Evolutionary conservation across 768 basidiomycete genomes (phyloP).

Genomic region (Leccinum obscurum): DNA sequence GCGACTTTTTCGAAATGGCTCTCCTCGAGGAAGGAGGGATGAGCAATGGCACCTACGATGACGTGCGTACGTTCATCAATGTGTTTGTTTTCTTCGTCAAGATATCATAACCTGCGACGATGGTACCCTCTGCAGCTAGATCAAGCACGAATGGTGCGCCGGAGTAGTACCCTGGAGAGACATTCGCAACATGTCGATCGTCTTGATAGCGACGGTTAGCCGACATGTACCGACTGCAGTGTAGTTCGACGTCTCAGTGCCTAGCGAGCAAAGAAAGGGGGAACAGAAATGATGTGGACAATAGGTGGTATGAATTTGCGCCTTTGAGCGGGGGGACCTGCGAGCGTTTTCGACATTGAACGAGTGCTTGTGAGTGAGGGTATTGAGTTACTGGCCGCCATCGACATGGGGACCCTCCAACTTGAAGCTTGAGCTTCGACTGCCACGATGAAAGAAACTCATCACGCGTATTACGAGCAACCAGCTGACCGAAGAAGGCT

Average conservation of each 20-base stretch:
- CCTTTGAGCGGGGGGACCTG: constrained; percentile 29
- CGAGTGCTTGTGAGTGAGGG: neutral
- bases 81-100: neutral
- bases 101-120: constrained; percentile 42
- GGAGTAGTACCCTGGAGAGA: constrained; percentile 52
- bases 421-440: neutral
- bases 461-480: too few relatives aligned
- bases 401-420: neutral
- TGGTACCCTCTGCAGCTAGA: constrained; percentile 40
- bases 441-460: neutral
- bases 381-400: neutral
- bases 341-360: constrained; percentile 33
- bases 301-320: neutral
- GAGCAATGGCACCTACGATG: constrained; percentile 46
- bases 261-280: constrained; percentile 8
- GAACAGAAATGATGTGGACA: neutral
- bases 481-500: neutral
- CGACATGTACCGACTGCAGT: constrained; percentile 41
- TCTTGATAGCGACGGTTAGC: too few relatives aligned
- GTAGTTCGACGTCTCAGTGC: constrained; percentile 38
- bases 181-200: neutral
- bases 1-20: constrained; percentile 49
- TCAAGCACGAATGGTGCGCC: constrained; percentile 52
- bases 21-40: constrained; percentile 53
- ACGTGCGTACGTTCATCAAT: neutral